Evolutionary conservation across 116 monocot species (phyloP).

Genomic region (Zostera marina): DNA sequence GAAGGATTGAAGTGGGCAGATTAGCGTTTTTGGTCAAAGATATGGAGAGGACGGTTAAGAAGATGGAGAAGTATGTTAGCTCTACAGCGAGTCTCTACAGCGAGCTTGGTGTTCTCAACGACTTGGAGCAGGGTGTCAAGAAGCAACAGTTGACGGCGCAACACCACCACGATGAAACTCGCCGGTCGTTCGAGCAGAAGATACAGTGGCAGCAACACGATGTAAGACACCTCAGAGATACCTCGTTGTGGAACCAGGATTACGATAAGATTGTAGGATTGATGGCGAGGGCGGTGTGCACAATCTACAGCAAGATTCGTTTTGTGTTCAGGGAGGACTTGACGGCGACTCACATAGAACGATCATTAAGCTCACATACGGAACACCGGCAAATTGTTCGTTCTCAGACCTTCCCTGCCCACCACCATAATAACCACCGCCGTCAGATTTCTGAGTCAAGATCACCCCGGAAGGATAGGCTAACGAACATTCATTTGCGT

Average conservation of each 20-base stretch:
- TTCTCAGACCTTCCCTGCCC: slow-evolving; percentile 4
- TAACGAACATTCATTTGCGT: not conserved
- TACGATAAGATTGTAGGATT: slow-evolving; percentile 52
- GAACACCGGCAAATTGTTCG: slow-evolving; percentile 21
- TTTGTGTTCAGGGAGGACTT: slow-evolving; percentile 46
- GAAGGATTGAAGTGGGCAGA: slow-evolving; percentile 19
- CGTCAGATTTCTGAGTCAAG: slow-evolving; percentile 6
- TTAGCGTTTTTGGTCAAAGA: slow-evolving; percentile 24
- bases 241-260: slow-evolving; percentile 69
- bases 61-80: slow-evolving; percentile 51
- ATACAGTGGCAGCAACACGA: slow-evolving; percentile 69
- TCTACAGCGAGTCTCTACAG: slow-evolving; percentile 55
- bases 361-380: slow-evolving; percentile 3
- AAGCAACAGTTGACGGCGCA: slow-evolving; percentile 27
- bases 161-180: slow-evolving; percentile 30
- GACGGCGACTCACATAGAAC: not conserved
- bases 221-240: slow-evolving; percentile 34
- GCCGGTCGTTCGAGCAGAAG: slow-evolving; percentile 47
- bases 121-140: slow-evolving; percentile 67
- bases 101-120: slow-evolving; percentile 56
- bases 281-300: slow-evolving; percentile 64
- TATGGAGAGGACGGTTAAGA: slow-evolving; percentile 32
- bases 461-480: not conserved
- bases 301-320: slow-evolving; percentile 41
- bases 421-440: slow-evolving; percentile 1